phyloP scores from a whole-genome alignment of 352 stramenopile genomes.

The Phytophthora vignae region DNA sequence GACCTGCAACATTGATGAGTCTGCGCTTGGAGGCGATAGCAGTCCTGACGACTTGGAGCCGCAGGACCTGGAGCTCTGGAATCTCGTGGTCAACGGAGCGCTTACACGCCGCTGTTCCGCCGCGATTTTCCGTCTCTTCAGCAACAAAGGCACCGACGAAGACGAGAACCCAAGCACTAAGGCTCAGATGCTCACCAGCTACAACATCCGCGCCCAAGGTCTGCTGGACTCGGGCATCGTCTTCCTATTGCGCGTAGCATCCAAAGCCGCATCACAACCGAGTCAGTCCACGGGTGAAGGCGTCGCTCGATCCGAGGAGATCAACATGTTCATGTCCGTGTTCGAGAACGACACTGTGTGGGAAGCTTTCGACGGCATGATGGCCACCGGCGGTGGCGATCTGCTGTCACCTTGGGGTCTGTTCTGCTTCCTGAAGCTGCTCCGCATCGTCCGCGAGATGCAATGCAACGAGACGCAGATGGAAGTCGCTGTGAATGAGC shows the following conservation, averaged over 20 bases:
- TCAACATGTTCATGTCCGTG: constrained; percentile 49
- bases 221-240: constrained; percentile 72
- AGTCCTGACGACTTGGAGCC: constrained; percentile 17
- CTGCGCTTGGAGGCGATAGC: constrained; percentile 29
- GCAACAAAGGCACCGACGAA: constrained; percentile 34
- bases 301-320: constrained; percentile 26
- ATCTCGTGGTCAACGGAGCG: constrained; percentile 55
- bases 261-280: constrained; percentile 52
- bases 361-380: constrained; percentile 57
- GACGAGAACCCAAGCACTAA: constrained; percentile 27
- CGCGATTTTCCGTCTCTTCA: constrained; percentile 60
- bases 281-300: background rate
- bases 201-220: constrained; percentile 73
- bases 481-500: constrained; percentile 61
- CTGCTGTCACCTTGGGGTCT: constrained; percentile 85
- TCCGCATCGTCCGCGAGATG: constrained; percentile 79
- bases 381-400: constrained; percentile 59
- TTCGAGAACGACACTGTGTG: constrained; percentile 61
- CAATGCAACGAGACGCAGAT: constrained; percentile 50
- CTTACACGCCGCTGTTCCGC: constrained; percentile 41
- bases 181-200: constrained; percentile 67
- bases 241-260: constrained; percentile 66
- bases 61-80: constrained; percentile 51
- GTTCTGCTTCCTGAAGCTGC: constrained; percentile 86
- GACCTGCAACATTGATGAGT: constrained; percentile 51